Evolutionary conservation across 2,329 filamentous ascomycete genomes (phyloP).

Genomic region (Colletotrichum caudatum): DNA sequence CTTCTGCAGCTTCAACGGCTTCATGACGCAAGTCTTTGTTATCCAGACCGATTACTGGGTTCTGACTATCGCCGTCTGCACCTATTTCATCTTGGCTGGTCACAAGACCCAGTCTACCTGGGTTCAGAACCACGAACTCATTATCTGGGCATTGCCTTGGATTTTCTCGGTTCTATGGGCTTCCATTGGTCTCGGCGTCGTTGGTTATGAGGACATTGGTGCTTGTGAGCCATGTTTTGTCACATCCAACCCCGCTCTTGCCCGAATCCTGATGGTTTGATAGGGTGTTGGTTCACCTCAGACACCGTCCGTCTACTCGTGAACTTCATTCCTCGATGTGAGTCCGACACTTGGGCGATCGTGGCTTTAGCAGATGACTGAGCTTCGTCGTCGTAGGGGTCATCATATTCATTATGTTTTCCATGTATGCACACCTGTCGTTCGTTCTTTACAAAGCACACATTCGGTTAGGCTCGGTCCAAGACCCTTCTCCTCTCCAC

Average conservation of each 20-base stretch:
- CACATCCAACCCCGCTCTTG: no score
- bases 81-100: constrained; percentile 55
- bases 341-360: neutral
- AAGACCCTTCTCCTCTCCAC: constrained; percentile 37
- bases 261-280: neutral
- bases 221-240: constrained; percentile 41
- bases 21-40: constrained; percentile 57
- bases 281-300: constrained; percentile 56
- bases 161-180: constrained; percentile 53
- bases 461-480: constrained; percentile 49
- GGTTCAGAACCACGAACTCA: constrained; percentile 51
- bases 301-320: constrained; percentile 53
- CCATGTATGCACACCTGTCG: constrained; percentile 54
- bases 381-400: constrained; percentile 42
- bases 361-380: neutral
- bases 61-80: constrained; percentile 55
- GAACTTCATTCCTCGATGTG: constrained; percentile 57
- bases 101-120: constrained; percentile 51
- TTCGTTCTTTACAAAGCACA: constrained; percentile 55
- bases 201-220: constrained; percentile 52
- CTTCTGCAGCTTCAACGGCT: constrained; percentile 57
- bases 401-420: constrained; percentile 54
- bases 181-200: constrained; percentile 46
- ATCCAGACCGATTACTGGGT: constrained; percentile 60
- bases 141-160: constrained; percentile 54